Conservation (phyloP, 2,329 filamentous ascomycete species). For the Beauveria bassiana region DNA sequence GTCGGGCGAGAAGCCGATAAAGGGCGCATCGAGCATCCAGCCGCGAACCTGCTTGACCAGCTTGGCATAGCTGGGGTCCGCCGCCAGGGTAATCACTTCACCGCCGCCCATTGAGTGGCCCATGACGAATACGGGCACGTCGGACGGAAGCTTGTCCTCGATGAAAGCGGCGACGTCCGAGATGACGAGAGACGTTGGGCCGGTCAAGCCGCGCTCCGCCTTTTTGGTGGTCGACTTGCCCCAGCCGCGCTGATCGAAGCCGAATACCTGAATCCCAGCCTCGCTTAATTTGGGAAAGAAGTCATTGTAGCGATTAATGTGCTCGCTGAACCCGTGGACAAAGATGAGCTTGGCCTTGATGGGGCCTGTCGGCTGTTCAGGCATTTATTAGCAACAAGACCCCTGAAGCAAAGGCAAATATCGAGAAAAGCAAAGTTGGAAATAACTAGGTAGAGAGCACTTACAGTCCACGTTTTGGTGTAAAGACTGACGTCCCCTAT, state of each 20-base stretch:
- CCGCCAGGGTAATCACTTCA: slow-evolving; percentile 57
- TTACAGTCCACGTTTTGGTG: slow-evolving; percentile 52
- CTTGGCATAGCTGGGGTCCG: slow-evolving; percentile 41
- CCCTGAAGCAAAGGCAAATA: background rate
- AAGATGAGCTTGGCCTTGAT: slow-evolving; percentile 68
- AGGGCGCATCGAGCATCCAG: slow-evolving; percentile 70
- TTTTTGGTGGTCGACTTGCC: slow-evolving; percentile 60
- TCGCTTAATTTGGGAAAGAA: slow-evolving; percentile 65
- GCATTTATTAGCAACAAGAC: background rate
- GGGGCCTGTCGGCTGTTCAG: slow-evolving; percentile 42
- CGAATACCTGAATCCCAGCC: slow-evolving; percentile 65
- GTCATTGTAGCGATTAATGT: slow-evolving; percentile 67
- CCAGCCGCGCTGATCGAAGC: slow-evolving; percentile 87
- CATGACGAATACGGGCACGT: slow-evolving; percentile 69
- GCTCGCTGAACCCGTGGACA: slow-evolving; percentile 86
- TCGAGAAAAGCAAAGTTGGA: background rate
- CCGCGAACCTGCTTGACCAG: slow-evolving; percentile 58
- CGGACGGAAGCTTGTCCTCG: slow-evolving; percentile 44
- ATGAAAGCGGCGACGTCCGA: slow-evolving; percentile 74
- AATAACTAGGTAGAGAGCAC: slow-evolving; percentile 18
- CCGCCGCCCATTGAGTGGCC: slow-evolving; percentile 90
- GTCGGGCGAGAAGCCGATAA: slow-evolving; percentile 62
- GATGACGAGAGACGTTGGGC: slow-evolving; percentile 64
- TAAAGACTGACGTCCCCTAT: slow-evolving; percentile 39
- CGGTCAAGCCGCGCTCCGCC: slow-evolving; percentile 62